Evolutionary conservation across 2,329 filamentous ascomycete species (phyloP), one percentile per base, ranked within the genome.

Genomic region (Domatiomyces catenatus): DNA sequence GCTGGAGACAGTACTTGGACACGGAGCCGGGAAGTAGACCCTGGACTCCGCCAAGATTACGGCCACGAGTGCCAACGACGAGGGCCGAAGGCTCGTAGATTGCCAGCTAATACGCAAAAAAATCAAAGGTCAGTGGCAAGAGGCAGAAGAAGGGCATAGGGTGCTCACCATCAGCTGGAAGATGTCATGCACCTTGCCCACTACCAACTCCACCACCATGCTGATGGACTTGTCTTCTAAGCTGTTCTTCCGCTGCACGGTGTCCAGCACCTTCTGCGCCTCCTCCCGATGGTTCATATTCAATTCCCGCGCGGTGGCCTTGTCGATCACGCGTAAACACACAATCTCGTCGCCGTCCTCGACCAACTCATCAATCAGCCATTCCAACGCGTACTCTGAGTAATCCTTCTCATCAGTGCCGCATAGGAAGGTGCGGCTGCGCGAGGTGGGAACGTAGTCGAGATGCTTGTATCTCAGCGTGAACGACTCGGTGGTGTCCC

Each of bases 331-430:
- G 48, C 86, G 77, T 47, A 95, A 76, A 66, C 89, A 95, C 7
- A 95, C 84, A 51, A 95, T 83, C 67, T 94, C 87, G 63, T 95
- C 89, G 17, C 89, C 88, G 61, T 94, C 89, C 60, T 94, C 88
- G 42, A 94, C 86, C 50, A 94, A 75, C 67, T 94, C 87, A 60
- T 93, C 86, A 42, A 95, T 78, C 48, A 94, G 75, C 88, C 88
- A 95, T 66, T 93, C 86, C 17, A 95, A 73, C 15, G 89, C 89
- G 67, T 90, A 92, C 55, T 94, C 86, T 5, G 87, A 94, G 66
- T 94, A 94, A 52, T 86, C 79, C 60, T 94, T 88, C 61, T 90
- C 85, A 66, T 94, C 89, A 17, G 89, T 84, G 18, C 89, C 89
- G 56, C 89, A 90, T 63, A 95, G 80, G 61, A 94, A 94, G 7